Evolutionary conservation across 78 protist species (phyloP), one percentile per base, ranked within the genome.

Genomic region (Dictyostelium brefeldianum): DNA sequence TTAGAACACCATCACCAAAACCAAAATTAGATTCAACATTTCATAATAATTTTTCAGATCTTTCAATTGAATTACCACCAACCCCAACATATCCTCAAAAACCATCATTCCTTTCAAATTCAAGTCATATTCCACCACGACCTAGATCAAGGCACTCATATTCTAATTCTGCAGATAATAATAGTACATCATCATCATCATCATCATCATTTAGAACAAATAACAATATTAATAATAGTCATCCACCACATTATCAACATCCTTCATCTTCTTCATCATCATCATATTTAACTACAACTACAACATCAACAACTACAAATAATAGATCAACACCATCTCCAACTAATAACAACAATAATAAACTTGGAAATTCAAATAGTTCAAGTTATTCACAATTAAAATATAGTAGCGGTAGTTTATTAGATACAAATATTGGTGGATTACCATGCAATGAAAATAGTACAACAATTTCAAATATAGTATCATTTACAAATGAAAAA

Each of bases 41-140:
- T 62, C 47, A 31, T 43, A 41, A n/a, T 46, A 46, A 77, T 27
- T 27, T n/a, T 36, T 36, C 80, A 6, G 82, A 77, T 25, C 5
- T 77, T n/a, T 51, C 59, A 29, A 41, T 77, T 12, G 62, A 77
- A 51, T 29, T 77, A 77, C 82, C 82, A n/a, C 82, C 82, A 77
- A 77, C 82, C 1, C 82, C 82, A 50, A 77, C 82, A 2, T 51
- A 77, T 51, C 82, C 82, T 29, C 67, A 51, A 27, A 77, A 70
- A 18, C 78, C 78, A 5, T 70, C 78, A 36, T 70, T 62, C 36
- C 20, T 62, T 1, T 62, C 70, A 25, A 62, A 5, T 25, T 62
- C 70, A 62, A 62, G 27, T 25, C 70, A 62, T n/a, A 12, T 62
- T 2, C 70, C 70, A 62, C 70, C 70, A 62, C n/a, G 70, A 62